These are phyloP conservation scores for Penicillium manginii DNA, from an alignment of 495 filamentous ascomycete genomes.

Conservation along the genomic window DNA sequence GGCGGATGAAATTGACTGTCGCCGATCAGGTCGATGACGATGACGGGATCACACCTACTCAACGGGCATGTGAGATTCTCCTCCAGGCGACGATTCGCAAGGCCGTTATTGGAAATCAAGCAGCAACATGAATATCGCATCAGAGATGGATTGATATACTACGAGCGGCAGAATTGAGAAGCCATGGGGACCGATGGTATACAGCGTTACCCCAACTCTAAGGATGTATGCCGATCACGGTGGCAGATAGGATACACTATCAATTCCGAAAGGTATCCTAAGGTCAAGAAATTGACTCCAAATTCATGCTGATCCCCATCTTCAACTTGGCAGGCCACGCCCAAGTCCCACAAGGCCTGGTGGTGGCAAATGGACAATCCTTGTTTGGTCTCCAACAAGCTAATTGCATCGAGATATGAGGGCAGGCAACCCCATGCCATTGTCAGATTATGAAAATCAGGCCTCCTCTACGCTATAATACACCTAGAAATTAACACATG, in stretches of 20 bases:
- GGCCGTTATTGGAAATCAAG: constrained; percentile 28
- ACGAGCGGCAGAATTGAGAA: background rate
- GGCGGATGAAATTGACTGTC: constrained; percentile 56
- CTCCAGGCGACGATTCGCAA: constrained; percentile 35
- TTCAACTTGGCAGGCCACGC: background rate
- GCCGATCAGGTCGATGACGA: constrained; percentile 25
- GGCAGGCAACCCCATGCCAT: too few species aligned
- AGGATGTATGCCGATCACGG: background rate
- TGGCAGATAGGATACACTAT: background rate
- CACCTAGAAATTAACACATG: background rate
- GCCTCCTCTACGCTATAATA: background rate
- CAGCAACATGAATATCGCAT: constrained; percentile 19
- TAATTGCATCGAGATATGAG: too few species aligned
- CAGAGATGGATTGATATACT: background rate
- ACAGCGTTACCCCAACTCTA: background rate
- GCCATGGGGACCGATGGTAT: background rate
- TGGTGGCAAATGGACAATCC: too few species aligned
- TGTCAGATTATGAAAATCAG: too few species aligned
- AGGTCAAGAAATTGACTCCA: background rate
- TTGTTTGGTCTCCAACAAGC: too few species aligned
- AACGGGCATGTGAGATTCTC: constrained; percentile 33
- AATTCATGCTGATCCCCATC: background rate
- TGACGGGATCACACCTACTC: constrained; percentile 11
- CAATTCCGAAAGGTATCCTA: background rate
- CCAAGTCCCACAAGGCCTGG: background rate